Conservation (phyloP, 2,329 filamentous ascomycete genomes). For the Fusarium sp. region DNA sequence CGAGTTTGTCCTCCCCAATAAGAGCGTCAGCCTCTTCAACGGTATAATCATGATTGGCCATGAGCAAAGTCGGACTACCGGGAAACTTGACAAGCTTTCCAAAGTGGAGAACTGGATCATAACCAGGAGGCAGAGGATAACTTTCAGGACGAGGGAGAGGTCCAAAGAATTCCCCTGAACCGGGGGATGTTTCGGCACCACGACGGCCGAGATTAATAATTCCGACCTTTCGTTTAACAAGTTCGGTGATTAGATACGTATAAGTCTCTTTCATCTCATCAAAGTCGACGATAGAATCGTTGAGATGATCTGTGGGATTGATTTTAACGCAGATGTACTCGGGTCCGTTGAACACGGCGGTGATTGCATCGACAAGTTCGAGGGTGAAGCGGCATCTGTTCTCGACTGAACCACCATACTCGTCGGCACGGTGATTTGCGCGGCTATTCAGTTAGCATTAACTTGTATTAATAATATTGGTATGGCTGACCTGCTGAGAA, state of each 20-base stretch:
- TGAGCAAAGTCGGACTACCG: background rate
- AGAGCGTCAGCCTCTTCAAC: background rate
- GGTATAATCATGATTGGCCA: slow-evolving; percentile 14
- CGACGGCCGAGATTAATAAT: slow-evolving; percentile 6
- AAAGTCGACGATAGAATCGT: slow-evolving; percentile 2
- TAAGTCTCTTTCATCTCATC: background rate
- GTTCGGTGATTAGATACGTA: background rate
- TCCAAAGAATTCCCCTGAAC: background rate
- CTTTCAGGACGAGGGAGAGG: background rate
- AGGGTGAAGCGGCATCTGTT: slow-evolving; percentile 10
- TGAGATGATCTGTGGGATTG: background rate
- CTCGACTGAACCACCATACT: background rate
- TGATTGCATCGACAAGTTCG: background rate
- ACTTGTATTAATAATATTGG: too few relatives aligned
- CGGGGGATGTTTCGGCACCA: background rate
- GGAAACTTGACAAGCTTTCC: background rate
- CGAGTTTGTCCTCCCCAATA: background rate
- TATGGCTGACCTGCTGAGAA: background rate
- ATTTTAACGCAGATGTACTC: slow-evolving; percentile 5
- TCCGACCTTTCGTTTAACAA: background rate
- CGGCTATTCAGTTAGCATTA: background rate
- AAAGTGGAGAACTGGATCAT: slow-evolving; percentile 8
- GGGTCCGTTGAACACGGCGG: background rate
- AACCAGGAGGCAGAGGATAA: background rate
- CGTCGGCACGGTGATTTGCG: background rate